A percentile compares a stretch with the other conserved stretches of the same genome.
These are phyloP conservation scores for Zymoseptoria passerinii DNA, from an alignment of 2,329 filamentous ascomycete species.

Conservation along the genomic window DNA sequence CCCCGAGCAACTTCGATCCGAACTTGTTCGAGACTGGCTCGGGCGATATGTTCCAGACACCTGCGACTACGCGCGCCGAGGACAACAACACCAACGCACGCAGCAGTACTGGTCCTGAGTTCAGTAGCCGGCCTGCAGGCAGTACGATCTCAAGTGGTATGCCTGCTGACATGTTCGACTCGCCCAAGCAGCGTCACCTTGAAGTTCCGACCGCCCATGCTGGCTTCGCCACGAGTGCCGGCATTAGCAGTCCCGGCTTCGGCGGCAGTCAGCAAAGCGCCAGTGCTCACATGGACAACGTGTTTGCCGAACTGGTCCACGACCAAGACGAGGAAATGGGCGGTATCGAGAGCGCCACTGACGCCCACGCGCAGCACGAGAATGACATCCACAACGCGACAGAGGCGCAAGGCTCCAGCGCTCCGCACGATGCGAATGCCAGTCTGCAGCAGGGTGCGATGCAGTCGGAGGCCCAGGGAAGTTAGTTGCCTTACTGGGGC, in stretches of 20 bases:
- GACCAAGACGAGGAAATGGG: slow-evolving; percentile 23
- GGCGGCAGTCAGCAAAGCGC: slow-evolving; percentile 26
- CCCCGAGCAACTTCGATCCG: slow-evolving; percentile 20
- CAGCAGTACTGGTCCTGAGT: slow-evolving; percentile 9
- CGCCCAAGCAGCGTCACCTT: slow-evolving; percentile 20
- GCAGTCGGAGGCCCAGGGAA: neutral
- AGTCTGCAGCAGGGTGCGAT: neutral
- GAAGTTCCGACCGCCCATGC: slow-evolving; percentile 5
- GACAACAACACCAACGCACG: slow-evolving; percentile 7
- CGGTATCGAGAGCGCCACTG: slow-evolving; percentile 18
- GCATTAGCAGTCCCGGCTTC: slow-evolving; percentile 26
- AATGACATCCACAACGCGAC: neutral
- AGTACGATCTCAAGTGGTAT: slow-evolving; percentile 15
- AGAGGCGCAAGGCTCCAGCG: neutral
- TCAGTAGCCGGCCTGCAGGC: slow-evolving; percentile 4
- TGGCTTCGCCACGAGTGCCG: slow-evolving; percentile 16
- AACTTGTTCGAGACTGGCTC: slow-evolving; percentile 18
- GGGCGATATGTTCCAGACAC: slow-evolving; percentile 24
- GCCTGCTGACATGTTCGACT: slow-evolving; percentile 25
- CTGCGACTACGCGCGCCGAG: slow-evolving; percentile 8
- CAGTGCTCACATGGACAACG: slow-evolving; percentile 23
- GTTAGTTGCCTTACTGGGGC: neutral
- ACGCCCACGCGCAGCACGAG: slow-evolving; percentile 6
- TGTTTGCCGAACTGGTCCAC: slow-evolving; percentile 31
- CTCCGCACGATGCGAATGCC: neutral